Base-by-base conservation (phyloP, 2,329 filamentous ascomycete genomes). In the Aspergillus fumigatiaffinis region DNA sequence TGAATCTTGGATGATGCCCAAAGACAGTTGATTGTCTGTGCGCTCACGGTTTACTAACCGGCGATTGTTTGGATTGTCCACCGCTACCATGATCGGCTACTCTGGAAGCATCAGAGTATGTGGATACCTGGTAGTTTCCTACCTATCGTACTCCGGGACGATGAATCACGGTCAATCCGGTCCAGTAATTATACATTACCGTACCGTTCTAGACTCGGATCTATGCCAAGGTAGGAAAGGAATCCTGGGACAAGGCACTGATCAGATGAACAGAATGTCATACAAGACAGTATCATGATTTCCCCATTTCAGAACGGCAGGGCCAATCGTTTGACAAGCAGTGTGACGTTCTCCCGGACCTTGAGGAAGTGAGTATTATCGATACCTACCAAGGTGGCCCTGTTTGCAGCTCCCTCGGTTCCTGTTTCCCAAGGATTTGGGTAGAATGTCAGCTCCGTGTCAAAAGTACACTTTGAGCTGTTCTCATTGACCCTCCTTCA, bases 191-290 rank as follows among this genome's bases (percentile, higher is more conserved):
- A 38, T 38, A 38, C 14, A 17, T 17, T 38, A 38, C 32, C 14
- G 14, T 38, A 38, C 32, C 32, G 32, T n/a, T 38, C 32, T 38
- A 38, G 32, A 38, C 32, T 38, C 12, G 5, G 32, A 38, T 38
- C 32, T 38, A 17, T 38, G 32, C 32, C 32, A 38, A 38, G 14
- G 14, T 38, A 17, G 32, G 44, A 14, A 23, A 23, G 8, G 21
- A 25, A 47, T 47, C 44, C 44, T 44, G 28, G 44, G 32, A 54
- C 52, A 50, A 54, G 56, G 51, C 42, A 50, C 38, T 56, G 61
- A 62, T 63, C 61, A 63, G 59, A 63, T 62, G 62, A 51, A 59
- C 59, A 53, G 26, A 50, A 51, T 28, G 60, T 62, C 60, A 62
- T 62, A 62, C 60, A 62, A 56, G 54, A 58, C 32, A 23, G 51